Base-by-base conservation (phyloP, 228 moss, liverwort and hornwort species). In the Sphagnum magellanicum region DNA sequence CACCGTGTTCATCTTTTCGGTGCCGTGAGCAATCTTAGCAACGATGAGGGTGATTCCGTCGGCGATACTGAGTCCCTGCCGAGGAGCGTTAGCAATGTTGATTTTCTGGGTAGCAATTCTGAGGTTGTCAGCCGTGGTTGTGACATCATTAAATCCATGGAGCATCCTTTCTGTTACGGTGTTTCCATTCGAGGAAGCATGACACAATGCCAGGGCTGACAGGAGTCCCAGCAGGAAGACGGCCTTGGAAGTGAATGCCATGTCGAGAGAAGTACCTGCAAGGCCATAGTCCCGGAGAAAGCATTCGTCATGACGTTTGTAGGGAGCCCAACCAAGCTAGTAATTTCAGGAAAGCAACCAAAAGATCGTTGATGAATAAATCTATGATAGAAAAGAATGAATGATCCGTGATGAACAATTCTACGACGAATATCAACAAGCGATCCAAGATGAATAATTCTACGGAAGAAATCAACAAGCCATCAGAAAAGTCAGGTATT, bases 71-170 rank as follows among this genome's bases (percentile, higher is more conserved):
- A 65, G 12, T 9, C 64, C 64, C 64, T 65, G 64, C 32, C 49
- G 64, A 48, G 64, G 14, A 8, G 64, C 64, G 11, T 65, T 65
- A 48, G 4, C 4, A 7, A 32, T 4, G 12, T 13, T 46, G 64
- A 65, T 65, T 48, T 65, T 13, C 64, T 65, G n/a, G 5, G 64
- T 46, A 17, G 64, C 64, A 65, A 65, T 7, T 65, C 32, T 13
- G 64, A 65, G 64, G 5, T 4, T 65, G n/a, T 65, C 64, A 32
- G 64, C 12, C 5, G 17, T 65, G 49, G 12, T 32, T 65, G 64
- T 65, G 12, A 65, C 64, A 14, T 13, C 17, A 16, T 14, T 13
- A 7, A 65, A 17, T 17, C 17, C 17, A 17, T 17, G 17, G 17
- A 17, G 17, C 17, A 17, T 17, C 17, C 17, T 17, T 17, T 17